phyloP scores from a whole-genome alignment of 305 asterid genomes.

The Lippia alba region DNA sequence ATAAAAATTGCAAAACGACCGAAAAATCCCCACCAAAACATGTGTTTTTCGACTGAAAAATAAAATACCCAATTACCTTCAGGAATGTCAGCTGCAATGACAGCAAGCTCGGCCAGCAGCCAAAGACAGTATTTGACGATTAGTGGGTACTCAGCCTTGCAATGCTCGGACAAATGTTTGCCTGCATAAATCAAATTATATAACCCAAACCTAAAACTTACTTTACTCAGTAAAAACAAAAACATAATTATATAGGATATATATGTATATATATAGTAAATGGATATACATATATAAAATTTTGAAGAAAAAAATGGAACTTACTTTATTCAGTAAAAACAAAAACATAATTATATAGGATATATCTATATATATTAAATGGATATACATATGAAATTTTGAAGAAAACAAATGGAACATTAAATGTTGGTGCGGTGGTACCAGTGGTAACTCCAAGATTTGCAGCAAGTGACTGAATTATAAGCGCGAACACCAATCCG shows the following conservation, averaged over 20 bases:
- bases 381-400: neutral
- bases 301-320: neutral
- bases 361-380: no score
- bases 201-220: no score
- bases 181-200: conserved; percentile 45
- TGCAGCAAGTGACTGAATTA: conserved; percentile 95
- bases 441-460: conserved; percentile 97
- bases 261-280: no score
- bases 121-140: conserved; percentile 74
- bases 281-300: neutral
- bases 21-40: no score
- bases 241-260: no score
- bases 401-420: neutral
- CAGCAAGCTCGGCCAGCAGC: conserved; percentile 87
- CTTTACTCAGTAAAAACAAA: no score
- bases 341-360: no score
- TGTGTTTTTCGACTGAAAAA: no score
- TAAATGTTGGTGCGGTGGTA: conserved; percentile 7
- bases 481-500: conserved; percentile 83
- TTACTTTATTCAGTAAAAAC: no score
- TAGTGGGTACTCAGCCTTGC: conserved; percentile 84
- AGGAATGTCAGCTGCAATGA: conserved; percentile 96
- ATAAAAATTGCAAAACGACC: no score
- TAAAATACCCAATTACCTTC: conserved; percentile 59
- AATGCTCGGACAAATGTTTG: conserved; percentile 74